Conservation (phyloP, 2,329 filamentous ascomycete genomes). For the Coleophoma cylindrospora region DNA sequence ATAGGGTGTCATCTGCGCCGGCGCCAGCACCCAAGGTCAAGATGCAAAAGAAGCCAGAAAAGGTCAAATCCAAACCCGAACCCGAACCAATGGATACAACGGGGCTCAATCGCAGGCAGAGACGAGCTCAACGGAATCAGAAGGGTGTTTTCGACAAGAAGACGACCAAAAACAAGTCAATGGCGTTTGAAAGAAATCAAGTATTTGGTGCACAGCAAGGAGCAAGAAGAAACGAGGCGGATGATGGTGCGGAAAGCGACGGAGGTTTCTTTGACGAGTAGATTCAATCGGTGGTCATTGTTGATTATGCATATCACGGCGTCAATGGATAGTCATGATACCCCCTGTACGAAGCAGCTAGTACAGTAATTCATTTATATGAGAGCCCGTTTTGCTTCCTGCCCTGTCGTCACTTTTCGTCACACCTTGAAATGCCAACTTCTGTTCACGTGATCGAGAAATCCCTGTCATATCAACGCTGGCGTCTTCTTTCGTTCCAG, state of each 20-base stretch:
- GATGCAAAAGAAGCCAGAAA: slow-evolving; percentile 4
- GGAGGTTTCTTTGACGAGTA: slow-evolving; percentile 52
- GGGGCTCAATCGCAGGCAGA: slow-evolving; percentile 24
- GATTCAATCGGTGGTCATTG: neutral
- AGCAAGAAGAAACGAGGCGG: slow-evolving; percentile 6
- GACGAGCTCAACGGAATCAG: slow-evolving; percentile 16
- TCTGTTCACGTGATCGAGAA: neutral
- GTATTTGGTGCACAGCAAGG: slow-evolving; percentile 20
- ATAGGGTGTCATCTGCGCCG: slow-evolving; percentile 13
- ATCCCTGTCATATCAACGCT: neutral
- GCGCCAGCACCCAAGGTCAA: neutral
- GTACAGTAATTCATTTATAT: too few species aligned
- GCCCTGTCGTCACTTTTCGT: too few species aligned
- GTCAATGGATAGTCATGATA: neutral
- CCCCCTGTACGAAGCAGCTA: neutral
- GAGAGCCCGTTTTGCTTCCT: too few species aligned
- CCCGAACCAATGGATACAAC: slow-evolving; percentile 16
- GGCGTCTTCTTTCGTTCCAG: neutral
- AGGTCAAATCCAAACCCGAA: slow-evolving; percentile 11
- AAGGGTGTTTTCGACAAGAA: slow-evolving; percentile 8
- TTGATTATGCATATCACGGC: neutral
- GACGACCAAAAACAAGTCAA: slow-evolving; percentile 18
- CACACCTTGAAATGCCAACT: neutral
- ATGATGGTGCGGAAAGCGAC: slow-evolving; percentile 38
- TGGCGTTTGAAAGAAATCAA: slow-evolving; percentile 21